These are phyloP conservation scores for Rhizophora apiculata DNA, from an alignment of 345 rosid species.

Conservation along the genomic window DNA sequence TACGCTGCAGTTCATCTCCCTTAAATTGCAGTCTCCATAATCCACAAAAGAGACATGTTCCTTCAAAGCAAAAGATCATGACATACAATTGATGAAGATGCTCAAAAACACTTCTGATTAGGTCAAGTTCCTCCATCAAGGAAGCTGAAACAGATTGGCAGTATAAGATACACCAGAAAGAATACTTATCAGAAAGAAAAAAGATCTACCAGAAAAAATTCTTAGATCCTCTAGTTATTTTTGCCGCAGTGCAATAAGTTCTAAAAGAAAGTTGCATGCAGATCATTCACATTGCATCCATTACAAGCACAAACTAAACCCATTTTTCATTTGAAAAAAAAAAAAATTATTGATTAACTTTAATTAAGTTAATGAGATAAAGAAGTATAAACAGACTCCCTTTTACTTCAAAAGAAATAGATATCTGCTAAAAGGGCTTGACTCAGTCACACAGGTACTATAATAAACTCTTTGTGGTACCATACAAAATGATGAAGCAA, in stretches of 20 bases:
- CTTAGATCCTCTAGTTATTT: neutral
- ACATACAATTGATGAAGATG: neutral
- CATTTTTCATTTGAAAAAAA: neutral
- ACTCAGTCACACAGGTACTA: too few species aligned
- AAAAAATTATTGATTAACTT: neutral
- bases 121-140: neutral
- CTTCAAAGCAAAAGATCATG: neutral
- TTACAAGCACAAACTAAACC: neutral
- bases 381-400: neutral
- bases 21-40: neutral
- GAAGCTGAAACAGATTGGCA: neutral
- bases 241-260: neutral
- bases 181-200: neutral
- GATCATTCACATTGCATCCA: neutral
- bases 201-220: neutral
- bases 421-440: too few species aligned
- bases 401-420: neutral
- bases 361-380: neutral
- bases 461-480: too few species aligned
- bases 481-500: neutral
- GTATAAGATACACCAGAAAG: neutral
- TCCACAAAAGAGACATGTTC: neutral
- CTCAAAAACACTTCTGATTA: neutral
- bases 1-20: too few species aligned
- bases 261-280: neutral